Base-by-base conservation (phyloP, 2,329 filamentous ascomycete genomes). In the Fusarium dlaminii region DNA sequence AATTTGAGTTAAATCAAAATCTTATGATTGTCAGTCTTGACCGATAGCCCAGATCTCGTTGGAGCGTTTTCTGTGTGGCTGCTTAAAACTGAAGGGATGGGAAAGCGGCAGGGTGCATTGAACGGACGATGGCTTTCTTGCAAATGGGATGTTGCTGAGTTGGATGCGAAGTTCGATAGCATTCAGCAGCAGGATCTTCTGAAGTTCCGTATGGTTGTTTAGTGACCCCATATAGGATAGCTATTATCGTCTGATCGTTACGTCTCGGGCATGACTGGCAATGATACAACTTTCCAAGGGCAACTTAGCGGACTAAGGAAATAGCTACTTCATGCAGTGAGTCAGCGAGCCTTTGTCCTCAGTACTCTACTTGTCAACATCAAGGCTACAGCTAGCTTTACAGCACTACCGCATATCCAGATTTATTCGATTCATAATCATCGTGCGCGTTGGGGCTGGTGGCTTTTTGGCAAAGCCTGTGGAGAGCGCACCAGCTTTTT, bases 81-180 rank as follows among this genome's bases (percentile, higher is more conserved):
- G 46, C 5, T 49, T 3, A 30, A 49, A 4, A 5, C 20, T 9
- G 29, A 49, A 17, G 46, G 20, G 4, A 30, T 18, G 3, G 6
- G 37, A 32, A 37, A 6, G 12, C 39, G 36, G 3, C 34, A 37
- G 6, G 4, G 4, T 1, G 34, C 10, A 5, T 7, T 68, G 10
- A 68, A 68, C 2, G 65, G 65, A 4, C 52, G 65, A 18, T 67
- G 63, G 63, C 1, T 68, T 1, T 68, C 65, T 8, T 68, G 65
- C 4, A 68, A 68, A 24, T 68, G 65, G 65, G 46, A 68, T 7
- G 14, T 68, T 11, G 9, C 10, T 3, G 62, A 59, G 15, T 34
- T 68, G 24, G 15, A 68, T 17, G 5, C 17, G 2, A 52, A 17
- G 0, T 68, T 52, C 2, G 29, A 46, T 1, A 29, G 12, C 7